Percentiles rank a stretch among this genome's conserved stretches.
Evolutionary conservation across 2,329 filamentous ascomycete genomes (phyloP).

Genomic region (Zymoseptoria brevis): DNA sequence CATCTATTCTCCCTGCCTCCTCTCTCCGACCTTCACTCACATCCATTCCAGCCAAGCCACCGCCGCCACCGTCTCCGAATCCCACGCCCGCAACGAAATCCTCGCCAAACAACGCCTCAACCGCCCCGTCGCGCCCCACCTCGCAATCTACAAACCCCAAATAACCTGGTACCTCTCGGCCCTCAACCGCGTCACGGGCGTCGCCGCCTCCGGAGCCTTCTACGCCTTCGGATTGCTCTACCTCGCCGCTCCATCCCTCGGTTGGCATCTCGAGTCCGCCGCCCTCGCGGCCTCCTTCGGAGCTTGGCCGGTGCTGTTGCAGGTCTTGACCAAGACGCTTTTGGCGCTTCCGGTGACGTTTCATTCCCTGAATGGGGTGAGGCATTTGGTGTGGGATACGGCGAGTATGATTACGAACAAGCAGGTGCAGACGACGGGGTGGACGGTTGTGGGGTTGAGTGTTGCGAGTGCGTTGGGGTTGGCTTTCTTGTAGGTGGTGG

Average conservation of each 20-base stretch:
- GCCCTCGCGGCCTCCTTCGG: slow-evolving; percentile 58
- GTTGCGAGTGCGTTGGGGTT: slow-evolving; percentile 42
- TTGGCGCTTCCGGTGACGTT: slow-evolving; percentile 60
- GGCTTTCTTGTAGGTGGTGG: slow-evolving; percentile 31
- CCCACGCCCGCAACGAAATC: slow-evolving; percentile 51
- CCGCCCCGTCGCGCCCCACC: slow-evolving; percentile 78
- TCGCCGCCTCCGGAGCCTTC: slow-evolving; percentile 60
- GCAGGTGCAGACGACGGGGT: slow-evolving; percentile 58
- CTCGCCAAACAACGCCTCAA: slow-evolving; percentile 72
- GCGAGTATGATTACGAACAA: slow-evolving; percentile 55
- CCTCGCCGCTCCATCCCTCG: slow-evolving; percentile 68
- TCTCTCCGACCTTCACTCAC: background rate
- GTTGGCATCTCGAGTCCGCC: slow-evolving; percentile 60
- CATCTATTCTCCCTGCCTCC: slow-evolving; percentile 1
- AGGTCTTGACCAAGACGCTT: slow-evolving; percentile 51
- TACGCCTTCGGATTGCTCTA: slow-evolving; percentile 78
- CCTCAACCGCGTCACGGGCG: slow-evolving; percentile 78
- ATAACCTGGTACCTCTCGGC: slow-evolving; percentile 75
- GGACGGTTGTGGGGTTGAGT: slow-evolving; percentile 53
- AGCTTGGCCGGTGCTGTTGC: slow-evolving; percentile 50
- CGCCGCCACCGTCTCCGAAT: slow-evolving; percentile 49
- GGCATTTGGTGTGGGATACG: slow-evolving; percentile 65
- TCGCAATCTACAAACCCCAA: slow-evolving; percentile 75
- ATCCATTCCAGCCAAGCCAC: slow-evolving; percentile 37
- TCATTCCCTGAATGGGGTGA: slow-evolving; percentile 60